Conservation (phyloP, 192 early-diverging fungal genomes). For the Backusella liffmaniae region DNA sequence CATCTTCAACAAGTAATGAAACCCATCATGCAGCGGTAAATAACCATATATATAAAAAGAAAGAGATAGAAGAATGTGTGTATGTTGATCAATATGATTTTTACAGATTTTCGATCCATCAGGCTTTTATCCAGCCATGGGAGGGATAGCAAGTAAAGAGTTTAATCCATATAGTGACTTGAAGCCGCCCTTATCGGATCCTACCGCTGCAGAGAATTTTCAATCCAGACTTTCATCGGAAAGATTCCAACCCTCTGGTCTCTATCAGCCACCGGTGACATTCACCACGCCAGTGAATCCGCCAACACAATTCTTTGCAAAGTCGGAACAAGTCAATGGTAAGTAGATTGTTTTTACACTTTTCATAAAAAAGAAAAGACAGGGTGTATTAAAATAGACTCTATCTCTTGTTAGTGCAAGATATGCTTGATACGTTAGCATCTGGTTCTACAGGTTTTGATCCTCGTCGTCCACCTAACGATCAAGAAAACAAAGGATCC, state of each 20-base stretch:
- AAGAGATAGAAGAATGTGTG: not conserved
- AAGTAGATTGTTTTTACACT: not conserved
- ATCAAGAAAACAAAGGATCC: constrained; percentile 11
- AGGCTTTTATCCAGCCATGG: constrained; percentile 9
- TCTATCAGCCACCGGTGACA: not conserved
- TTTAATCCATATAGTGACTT: constrained; percentile 10
- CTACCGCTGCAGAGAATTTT: not conserved
- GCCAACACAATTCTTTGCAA: constrained; percentile 1
- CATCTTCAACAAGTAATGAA: not conserved
- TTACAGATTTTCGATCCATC: constrained; percentile 2
- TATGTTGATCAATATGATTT: too few species aligned
- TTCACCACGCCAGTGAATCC: not conserved
- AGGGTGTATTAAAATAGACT: not conserved
- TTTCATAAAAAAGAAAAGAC: too few species aligned
- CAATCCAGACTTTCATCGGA: not conserved
- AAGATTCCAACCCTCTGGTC: not conserved
- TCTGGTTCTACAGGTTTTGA: constrained; percentile 7
- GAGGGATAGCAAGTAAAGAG: not conserved
- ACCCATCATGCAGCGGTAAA: not conserved
- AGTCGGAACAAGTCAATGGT: constrained; percentile 7
- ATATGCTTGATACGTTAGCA: constrained; percentile 3
- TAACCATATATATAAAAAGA: not conserved
- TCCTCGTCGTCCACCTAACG: not conserved
- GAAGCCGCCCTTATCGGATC: not conserved
- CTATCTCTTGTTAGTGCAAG: not conserved